These are phyloP conservation scores for Pythium guiyangense DNA, from an alignment of 352 stramenopile genomes.

Conservation along the genomic window DNA sequence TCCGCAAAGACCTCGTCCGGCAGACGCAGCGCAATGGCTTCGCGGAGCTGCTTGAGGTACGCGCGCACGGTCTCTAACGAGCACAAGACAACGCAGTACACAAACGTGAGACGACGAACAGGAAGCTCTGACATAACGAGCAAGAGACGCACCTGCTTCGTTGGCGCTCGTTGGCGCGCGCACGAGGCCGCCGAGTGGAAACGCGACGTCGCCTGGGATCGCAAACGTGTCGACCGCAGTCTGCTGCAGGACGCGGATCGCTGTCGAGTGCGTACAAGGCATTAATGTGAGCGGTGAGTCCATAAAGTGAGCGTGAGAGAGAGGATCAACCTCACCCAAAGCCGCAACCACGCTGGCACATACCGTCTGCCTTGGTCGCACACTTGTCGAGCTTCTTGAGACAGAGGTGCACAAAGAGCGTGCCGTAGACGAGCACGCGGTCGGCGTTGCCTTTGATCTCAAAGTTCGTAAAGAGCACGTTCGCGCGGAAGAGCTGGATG, in stretches of 20 bases:
- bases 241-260: slow-evolving; percentile 72
- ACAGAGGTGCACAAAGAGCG: slow-evolving; percentile 89
- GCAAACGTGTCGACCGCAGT: slow-evolving; percentile 81
- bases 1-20: slow-evolving; percentile 84
- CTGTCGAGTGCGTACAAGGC: slow-evolving; percentile 15
- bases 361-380: slow-evolving; percentile 69
- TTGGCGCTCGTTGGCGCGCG: slow-evolving; percentile 61
- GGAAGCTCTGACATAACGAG: neutral
- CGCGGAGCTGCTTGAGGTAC: slow-evolving; percentile 91
- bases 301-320: neutral
- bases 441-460: slow-evolving; percentile 90
- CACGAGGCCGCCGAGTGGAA: slow-evolving; percentile 79
- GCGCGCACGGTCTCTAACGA: slow-evolving; percentile 71
- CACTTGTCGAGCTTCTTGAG: slow-evolving; percentile 89
- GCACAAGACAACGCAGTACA: neutral
- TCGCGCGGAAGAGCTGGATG: slow-evolving; percentile 90
- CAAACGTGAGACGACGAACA: too few species aligned
- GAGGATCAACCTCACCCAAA: neutral
- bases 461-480: slow-evolving; percentile 94
- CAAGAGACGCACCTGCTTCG: slow-evolving; percentile 52
- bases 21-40: slow-evolving; percentile 75
- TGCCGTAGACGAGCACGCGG: slow-evolving; percentile 93
- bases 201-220: slow-evolving; percentile 83
- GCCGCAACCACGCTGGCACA: neutral
- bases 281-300: neutral